A percentile compares a stretch with the other conserved stretches of the same genome.
Conservation (phyloP, 345 rosid genomes). For the Citrus sp. region DNA sequence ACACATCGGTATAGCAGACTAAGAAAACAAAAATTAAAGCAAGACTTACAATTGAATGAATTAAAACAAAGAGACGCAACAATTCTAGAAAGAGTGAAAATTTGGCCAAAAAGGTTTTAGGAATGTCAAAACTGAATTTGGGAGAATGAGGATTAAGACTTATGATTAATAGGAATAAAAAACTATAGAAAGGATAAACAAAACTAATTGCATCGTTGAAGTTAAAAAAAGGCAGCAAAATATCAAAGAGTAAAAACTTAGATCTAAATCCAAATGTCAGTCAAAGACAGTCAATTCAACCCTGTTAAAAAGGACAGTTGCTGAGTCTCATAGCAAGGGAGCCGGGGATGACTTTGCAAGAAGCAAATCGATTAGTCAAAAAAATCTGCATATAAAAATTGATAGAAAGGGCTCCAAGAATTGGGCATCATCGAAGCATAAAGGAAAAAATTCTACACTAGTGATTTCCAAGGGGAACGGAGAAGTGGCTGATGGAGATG, state of each 20-base stretch:
- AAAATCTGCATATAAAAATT: constrained; percentile 17
- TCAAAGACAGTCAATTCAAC: constrained; percentile 22
- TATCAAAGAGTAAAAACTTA: constrained; percentile 21
- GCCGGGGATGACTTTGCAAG: constrained; percentile 14
- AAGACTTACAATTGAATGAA: too few species aligned
- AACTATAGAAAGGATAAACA: too few species aligned
- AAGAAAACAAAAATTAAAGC: too few species aligned
- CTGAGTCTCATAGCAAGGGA: constrained; percentile 23
- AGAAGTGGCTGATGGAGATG: constrained; percentile 23
- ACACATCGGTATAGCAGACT: too few species aligned
- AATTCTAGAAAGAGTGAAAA: too few species aligned
- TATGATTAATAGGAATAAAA: too few species aligned
- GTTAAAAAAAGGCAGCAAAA: constrained; percentile 26
- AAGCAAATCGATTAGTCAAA: constrained; percentile 16
- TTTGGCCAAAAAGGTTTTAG: too few species aligned
- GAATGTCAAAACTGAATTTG: too few species aligned
- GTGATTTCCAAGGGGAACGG: constrained; percentile 24
- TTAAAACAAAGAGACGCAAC: too few species aligned
- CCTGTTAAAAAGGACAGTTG: constrained; percentile 23
- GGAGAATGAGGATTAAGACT: too few species aligned
- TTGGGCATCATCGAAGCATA: constrained; percentile 15
- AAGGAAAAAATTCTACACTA: constrained; percentile 3
- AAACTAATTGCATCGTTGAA: constrained; percentile 42
- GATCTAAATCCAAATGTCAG: constrained; percentile 26
- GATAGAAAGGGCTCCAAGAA: constrained; percentile 30